Base-by-base conservation (phyloP, 805 yeast genomes). In the Cyberlindnera galapagoensis region DNA sequence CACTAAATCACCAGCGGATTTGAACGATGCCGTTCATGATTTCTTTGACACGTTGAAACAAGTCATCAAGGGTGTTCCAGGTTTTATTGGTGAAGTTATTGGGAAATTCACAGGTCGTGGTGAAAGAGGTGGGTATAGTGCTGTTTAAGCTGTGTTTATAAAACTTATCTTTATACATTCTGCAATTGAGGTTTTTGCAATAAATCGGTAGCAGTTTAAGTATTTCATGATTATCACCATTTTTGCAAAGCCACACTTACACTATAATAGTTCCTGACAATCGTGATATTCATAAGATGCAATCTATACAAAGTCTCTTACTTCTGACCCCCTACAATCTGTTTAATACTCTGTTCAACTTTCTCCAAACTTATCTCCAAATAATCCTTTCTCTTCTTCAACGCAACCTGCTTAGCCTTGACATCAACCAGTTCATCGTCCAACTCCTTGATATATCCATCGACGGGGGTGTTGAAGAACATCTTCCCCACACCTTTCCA, bases 401-500 rank as follows among this genome's bases (percentile, higher is more conserved):
- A 62, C 23, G 75, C 74, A 39, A 67, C 68, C 40, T 74, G 57
- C 42, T 76, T 74, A 12, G 81, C 94, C 33, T 66, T 53, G 38
- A 75, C 65, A 11, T 63, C 71, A 25, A 57, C 55, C 41, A 71
- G 72, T 43, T 83, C 85, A 15, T 57, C 51, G 15, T 62, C 51
- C 21, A 85, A 56, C 31, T 64, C 66, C 9, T 53, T 47, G 28
- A 69, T 54, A 56, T 83, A 82, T 4, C 62, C 57, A 4, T 54
- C 46, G 3, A 63, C 62, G 18, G 65, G 63, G 5, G 65, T 65
- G 15, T 51, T 28, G 8, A 80, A 58, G 52, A 80, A 82, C 19
- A 85, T 72, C 56, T 80, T 81, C 18, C 97, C 97, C 21, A 84
- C 72, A 5, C 94, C 84, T 51, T 83, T 74, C 92, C 94, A 87